phyloP scores from a whole-genome alignment of 169 alveolate species.

The Babesia divergens region DNA sequence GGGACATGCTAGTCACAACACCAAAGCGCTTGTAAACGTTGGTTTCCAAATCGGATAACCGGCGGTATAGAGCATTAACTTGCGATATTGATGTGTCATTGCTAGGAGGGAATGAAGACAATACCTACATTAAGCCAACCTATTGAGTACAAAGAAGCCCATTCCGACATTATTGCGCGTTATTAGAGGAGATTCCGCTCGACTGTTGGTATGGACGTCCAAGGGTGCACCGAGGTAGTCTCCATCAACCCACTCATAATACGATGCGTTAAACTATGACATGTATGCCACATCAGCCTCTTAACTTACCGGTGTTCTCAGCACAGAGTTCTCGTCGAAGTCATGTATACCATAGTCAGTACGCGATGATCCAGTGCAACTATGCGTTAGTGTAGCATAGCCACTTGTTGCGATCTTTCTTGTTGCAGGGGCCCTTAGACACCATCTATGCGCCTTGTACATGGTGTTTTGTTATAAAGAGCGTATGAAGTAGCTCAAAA shows the following conservation, averaged over 20 bases:
- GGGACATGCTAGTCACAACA: constrained; percentile 65
- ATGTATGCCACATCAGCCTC: neutral
- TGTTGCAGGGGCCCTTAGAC: neutral
- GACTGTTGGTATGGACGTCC: constrained; percentile 34
- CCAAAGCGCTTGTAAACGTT: constrained; percentile 70
- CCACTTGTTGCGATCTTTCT: neutral
- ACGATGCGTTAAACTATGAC: constrained; percentile 29
- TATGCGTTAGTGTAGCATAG: neutral
- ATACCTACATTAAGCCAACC: constrained; percentile 2
- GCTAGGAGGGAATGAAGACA: constrained; percentile 2
- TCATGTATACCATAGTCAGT: neutral
- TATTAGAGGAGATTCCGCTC: constrained; percentile 51
- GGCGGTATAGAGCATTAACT: constrained; percentile 54
- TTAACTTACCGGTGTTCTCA: constrained; percentile 39
- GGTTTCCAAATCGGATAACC: constrained; percentile 65
- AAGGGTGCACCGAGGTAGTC: constrained; percentile 53
- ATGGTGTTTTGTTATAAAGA: neutral
- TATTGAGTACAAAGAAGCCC: constrained; percentile 59
- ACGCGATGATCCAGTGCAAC: neutral
- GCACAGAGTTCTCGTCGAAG: constrained; percentile 30
- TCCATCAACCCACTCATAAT: constrained; percentile 50
- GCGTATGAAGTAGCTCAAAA: neutral
- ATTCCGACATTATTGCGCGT: constrained; percentile 55
- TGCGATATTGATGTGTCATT: constrained; percentile 49
- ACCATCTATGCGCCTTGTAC: neutral